A percentile compares a stretch with the other conserved stretches of the same genome.
Evolutionary conservation across 305 asterid species (phyloP).

Genomic region (Fraxinus sp.): DNA sequence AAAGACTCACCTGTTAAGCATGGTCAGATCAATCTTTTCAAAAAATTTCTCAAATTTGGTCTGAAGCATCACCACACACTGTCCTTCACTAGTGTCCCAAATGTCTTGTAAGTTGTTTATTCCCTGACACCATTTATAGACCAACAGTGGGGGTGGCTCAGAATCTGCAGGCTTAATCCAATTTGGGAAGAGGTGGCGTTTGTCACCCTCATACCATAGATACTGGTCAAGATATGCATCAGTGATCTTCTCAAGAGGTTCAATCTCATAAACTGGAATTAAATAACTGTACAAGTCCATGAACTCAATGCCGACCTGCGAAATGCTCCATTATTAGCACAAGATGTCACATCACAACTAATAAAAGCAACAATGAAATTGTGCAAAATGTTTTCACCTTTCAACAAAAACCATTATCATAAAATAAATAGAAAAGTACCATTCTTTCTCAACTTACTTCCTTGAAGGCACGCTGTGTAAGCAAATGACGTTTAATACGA

Average conservation of each 20-base stretch:
- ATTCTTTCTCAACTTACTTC: constrained; percentile 55
- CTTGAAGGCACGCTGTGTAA: constrained; percentile 97
- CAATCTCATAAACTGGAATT: constrained; percentile 98
- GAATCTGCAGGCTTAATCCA: constrained; percentile 99
- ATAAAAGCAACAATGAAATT: not conserved
- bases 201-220: constrained; percentile 98
- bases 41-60: constrained; percentile 92
- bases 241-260: constrained; percentile 96
- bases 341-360: not conserved
- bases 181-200: constrained; percentile 93
- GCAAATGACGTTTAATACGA: constrained; percentile 94
- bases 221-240: constrained; percentile 98
- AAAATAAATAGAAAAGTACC: not conserved
- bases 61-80: constrained; percentile 98
- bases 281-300: constrained; percentile 97
- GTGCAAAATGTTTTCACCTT: not conserved
- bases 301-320: constrained; percentile 94
- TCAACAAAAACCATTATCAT: not conserved
- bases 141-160: constrained; percentile 95
- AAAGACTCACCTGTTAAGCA: constrained; percentile 70
- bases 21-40: constrained; percentile 92
- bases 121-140: constrained; percentile 99
- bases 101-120: constrained; percentile 85
- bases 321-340: constrained; percentile 26
- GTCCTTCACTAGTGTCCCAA: constrained; percentile 98